A percentile compares a stretch with the other conserved stretches of the same genome.
phyloP scores from a whole-genome alignment of 352 stramenopile species.

The Phytophthora uliginosa region DNA sequence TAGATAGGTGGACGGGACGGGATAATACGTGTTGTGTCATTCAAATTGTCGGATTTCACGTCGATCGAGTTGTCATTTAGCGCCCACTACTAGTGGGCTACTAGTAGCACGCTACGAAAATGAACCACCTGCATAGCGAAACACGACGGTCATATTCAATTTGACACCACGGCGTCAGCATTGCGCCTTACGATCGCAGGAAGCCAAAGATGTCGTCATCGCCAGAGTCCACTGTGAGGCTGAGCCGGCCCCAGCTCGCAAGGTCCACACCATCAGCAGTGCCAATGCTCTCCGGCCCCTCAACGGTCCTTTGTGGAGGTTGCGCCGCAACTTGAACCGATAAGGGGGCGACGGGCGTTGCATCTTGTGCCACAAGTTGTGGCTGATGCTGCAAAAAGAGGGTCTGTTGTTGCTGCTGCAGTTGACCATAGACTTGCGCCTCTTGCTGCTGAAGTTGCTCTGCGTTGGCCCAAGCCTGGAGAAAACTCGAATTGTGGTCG shows the following conservation, averaged over 20 bases:
- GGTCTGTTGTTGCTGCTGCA: slow-evolving; percentile 32
- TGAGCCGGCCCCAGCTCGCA: slow-evolving; percentile 30
- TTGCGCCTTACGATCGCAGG: slow-evolving; percentile 14
- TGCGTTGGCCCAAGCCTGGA: slow-evolving; percentile 26
- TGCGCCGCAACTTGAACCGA: neutral
- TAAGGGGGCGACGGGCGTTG: slow-evolving; percentile 3
- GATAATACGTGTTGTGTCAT: too few relatives aligned
- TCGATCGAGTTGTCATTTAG: too few relatives aligned
- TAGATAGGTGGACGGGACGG: too few relatives aligned
- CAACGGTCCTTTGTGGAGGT: neutral
- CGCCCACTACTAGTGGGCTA: too few relatives aligned
- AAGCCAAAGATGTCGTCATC: slow-evolving; percentile 39
- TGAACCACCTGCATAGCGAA: too few relatives aligned
- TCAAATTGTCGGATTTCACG: too few relatives aligned
- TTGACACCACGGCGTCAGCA: slow-evolving; percentile 9
- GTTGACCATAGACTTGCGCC: slow-evolving; percentile 21
- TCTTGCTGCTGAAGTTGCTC: slow-evolving; percentile 25
- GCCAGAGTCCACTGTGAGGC: slow-evolving; percentile 29
- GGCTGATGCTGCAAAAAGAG: slow-evolving; percentile 15
- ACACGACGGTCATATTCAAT: neutral
- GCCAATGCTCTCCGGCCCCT: neutral
- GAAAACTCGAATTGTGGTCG: slow-evolving; percentile 14
- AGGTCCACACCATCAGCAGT: slow-evolving; percentile 21
- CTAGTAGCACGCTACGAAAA: too few relatives aligned
- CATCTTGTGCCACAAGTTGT: slow-evolving; percentile 3